Evolutionary conservation across 2,329 filamentous ascomycete species (phyloP).

Genomic region (Epichloe gansuensis): DNA sequence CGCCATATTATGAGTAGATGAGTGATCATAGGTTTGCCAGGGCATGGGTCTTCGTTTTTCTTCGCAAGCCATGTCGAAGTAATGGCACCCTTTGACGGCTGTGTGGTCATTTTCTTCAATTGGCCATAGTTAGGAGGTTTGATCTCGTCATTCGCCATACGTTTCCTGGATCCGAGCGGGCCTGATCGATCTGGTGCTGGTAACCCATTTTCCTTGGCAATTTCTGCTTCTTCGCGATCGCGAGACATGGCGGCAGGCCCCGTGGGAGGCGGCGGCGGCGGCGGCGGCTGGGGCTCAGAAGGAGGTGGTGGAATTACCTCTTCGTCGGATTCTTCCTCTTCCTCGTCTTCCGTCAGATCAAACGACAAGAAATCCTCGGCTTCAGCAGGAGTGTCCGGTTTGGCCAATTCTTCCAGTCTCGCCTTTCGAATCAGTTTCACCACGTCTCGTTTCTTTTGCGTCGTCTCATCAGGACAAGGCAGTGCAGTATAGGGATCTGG

Average conservation of each 20-base stretch:
- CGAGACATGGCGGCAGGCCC: neutral
- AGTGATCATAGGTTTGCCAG: slow-evolving; percentile 49
- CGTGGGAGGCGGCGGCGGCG: neutral
- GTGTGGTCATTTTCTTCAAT: slow-evolving; percentile 39
- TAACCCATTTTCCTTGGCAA: slow-evolving; percentile 11
- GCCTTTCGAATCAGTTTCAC: slow-evolving; percentile 88
- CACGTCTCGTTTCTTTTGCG: slow-evolving; percentile 70
- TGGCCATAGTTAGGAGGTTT: slow-evolving; percentile 42
- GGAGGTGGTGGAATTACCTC: slow-evolving; percentile 10
- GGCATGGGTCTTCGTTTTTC: slow-evolving; percentile 33
- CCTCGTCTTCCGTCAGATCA: slow-evolving; percentile 50
- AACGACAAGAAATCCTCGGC: slow-evolving; percentile 86
- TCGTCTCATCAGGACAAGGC: slow-evolving; percentile 63
- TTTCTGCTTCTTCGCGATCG: neutral
- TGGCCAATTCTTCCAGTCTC: slow-evolving; percentile 45
- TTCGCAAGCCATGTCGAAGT: slow-evolving; percentile 39
- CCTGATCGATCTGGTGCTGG: slow-evolving; percentile 22
- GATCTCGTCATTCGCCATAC: slow-evolving; percentile 58
- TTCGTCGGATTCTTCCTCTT: slow-evolving; percentile 14
- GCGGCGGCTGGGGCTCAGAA: slow-evolving; percentile 10
- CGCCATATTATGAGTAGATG: slow-evolving; percentile 37
- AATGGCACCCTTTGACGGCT: slow-evolving; percentile 37
- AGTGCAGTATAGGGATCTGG: slow-evolving; percentile 86
- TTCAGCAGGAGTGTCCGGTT: slow-evolving; percentile 40
- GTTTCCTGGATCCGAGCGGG: slow-evolving; percentile 56